Evolutionary conservation across 2,329 filamentous ascomycete species (phyloP).

Genomic region (Fusarium aywerte): DNA sequence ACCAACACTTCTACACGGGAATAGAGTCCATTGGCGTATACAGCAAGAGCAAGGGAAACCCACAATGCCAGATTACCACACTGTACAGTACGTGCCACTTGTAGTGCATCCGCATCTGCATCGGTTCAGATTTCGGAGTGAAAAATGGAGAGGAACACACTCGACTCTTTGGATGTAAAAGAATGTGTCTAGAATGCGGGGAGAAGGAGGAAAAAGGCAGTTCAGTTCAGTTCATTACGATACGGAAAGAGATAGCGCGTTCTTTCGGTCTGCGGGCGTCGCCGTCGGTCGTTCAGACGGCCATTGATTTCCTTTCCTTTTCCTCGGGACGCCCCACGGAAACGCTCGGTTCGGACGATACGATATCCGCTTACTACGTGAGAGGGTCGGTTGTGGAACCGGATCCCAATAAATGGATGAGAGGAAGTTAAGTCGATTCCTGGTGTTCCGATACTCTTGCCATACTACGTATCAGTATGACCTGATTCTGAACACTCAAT

Average conservation of each 20-base stretch:
- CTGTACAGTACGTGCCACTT: not conserved
- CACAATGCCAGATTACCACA: not conserved
- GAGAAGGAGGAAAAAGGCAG: constrained; percentile 7
- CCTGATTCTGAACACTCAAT: not conserved
- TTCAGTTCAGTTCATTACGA: not conserved
- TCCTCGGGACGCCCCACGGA: constrained; percentile 38
- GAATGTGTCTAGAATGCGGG: constrained; percentile 24
- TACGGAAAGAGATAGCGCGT: not conserved
- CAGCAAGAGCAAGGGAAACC: not conserved
- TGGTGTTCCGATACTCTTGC: not conserved
- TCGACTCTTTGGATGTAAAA: not conserved
- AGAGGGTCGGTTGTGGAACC: constrained; percentile 6
- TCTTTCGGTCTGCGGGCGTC: constrained; percentile 12
- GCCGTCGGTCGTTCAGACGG: not conserved
- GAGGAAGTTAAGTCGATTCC: not conserved
- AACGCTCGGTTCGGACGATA: constrained; percentile 42
- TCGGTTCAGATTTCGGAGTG: constrained; percentile 20
- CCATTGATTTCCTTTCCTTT: constrained; percentile 21
- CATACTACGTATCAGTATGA: not conserved
- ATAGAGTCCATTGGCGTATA: not conserved
- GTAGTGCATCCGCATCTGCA: constrained; percentile 7
- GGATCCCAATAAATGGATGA: constrained; percentile 4
- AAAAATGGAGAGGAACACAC: not conserved
- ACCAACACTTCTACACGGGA: not conserved
- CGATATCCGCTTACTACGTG: constrained; percentile 18